Evolutionary conservation across 805 yeast genomes (phyloP), one percentile per base, ranked within the genome.

Genomic region (Kazachstania bromeliacearum): DNA sequence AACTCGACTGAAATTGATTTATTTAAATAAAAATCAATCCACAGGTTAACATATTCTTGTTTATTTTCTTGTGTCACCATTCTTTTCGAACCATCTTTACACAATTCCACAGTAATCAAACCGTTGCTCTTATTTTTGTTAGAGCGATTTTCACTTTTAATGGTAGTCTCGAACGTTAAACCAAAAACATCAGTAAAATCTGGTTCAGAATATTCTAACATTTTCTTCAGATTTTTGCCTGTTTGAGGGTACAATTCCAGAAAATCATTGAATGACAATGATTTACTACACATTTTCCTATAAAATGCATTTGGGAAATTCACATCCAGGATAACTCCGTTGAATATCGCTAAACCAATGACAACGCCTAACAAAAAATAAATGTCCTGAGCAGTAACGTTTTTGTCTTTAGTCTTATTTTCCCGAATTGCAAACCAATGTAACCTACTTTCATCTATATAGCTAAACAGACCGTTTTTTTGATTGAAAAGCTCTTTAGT

Each of bases 321-420:
- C 37, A 89, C 63, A 53, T 87, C 95, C 31, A 89, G 62, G 33
- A 88, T 85, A 1, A 87, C 80, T 0, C 96, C 82, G 57, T 89
- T 92, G 57, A 84, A 85, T 23, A 92, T 78, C 0, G 97, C 96
- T 46, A 92, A 66, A 0, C 96, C 97, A 28, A 92, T 60, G 2
- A 87, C 79, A 2, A 82, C 83, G 0, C 98, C 98, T 37, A 87
- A 79, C 25, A 85, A 62, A 50, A 74, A 79, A 59, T 41, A 77
- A 60, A 41, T 79, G 85, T 16, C 55, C 51, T 20, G 43, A 6
- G 33, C 38, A 21, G 29, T 35, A 14, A 41, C 35, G 6, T 34
- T 28, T 5, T 51, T 51, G 13, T 28, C 49, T 48, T 15, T 46
- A 41, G n/a, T 35, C 59, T 53, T 23, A 24, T 30, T 30, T 15